Conservation (phyloP, 139 green algal species). For the Picocystis salinarum region DNA sequence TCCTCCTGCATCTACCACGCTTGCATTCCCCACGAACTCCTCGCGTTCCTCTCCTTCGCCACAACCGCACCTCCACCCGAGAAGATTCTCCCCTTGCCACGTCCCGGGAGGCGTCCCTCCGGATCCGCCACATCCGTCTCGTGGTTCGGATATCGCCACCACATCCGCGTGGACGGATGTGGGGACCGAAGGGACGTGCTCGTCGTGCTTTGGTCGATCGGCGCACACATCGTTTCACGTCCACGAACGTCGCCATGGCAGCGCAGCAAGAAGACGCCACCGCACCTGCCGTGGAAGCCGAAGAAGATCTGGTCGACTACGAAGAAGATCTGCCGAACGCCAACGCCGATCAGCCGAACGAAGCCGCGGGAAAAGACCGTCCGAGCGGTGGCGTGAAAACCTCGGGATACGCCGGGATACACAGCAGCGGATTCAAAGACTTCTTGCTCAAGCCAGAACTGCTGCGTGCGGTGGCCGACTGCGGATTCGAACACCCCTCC, state of each 20-base stretch:
- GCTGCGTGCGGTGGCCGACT: conserved; percentile 83
- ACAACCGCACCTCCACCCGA: too few species aligned
- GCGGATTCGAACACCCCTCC: conserved; percentile 97
- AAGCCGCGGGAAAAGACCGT: conserved; percentile 4
- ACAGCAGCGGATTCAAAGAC: conserved; percentile 93
- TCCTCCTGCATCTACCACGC: too few species aligned
- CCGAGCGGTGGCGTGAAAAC: not conserved
- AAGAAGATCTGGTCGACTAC: conserved; percentile 5
- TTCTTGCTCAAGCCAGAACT: conserved; percentile 91
- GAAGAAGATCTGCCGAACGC: conserved; percentile 2
- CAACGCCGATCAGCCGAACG: not conserved
- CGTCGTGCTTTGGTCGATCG: not conserved
- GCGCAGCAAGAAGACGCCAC: too few species aligned
- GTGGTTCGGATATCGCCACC: too few species aligned
- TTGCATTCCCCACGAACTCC: too few species aligned
- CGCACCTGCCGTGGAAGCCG: not conserved
- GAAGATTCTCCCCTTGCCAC: too few species aligned
- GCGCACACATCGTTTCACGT: not conserved
- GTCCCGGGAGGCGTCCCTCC: too few species aligned
- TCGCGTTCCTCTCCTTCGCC: too few species aligned
- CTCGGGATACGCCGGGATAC: conserved; percentile 82
- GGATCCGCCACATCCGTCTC: too few species aligned
- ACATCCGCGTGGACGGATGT: too few species aligned
- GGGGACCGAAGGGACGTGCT: not conserved
- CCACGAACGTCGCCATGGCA: not conserved